Evolutionary conservation across 345 rosid species (phyloP).

Genomic region (Erodium maritimum): DNA sequence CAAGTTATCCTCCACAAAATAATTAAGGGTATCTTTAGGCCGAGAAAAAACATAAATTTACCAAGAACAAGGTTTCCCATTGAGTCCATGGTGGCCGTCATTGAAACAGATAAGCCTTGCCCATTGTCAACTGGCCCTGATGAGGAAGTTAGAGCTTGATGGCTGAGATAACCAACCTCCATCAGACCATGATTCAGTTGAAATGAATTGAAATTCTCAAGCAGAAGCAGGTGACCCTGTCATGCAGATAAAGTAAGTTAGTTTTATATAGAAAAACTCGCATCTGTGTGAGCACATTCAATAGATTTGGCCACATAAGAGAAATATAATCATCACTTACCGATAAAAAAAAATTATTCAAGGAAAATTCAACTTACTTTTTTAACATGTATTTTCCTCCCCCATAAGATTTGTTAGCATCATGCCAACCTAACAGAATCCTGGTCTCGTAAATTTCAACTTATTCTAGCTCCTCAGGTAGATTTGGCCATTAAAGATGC

Average conservation of each 20-base stretch:
- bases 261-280: not conserved
- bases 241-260: conserved; percentile 14
- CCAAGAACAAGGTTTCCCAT: conserved; percentile 75
- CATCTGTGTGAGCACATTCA: too few relatives aligned
- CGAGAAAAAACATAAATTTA: conserved; percentile 14
- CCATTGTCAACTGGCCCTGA: conserved; percentile 30
- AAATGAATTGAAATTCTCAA: conserved; percentile 51
- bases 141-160: conserved; percentile 18
- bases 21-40: not conserved
- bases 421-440: too few relatives aligned
- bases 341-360: too few relatives aligned
- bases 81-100: conserved; percentile 75
- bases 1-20: not conserved
- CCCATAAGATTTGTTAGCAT: too few relatives aligned
- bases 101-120: conserved; percentile 52
- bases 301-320: not conserved
- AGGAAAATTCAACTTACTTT: too few relatives aligned
- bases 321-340: too few relatives aligned
- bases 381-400: too few relatives aligned
- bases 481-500: too few relatives aligned
- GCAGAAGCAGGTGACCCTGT: conserved; percentile 84
- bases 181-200: conserved; percentile 69
- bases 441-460: too few relatives aligned
- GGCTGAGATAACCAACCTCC: conserved; percentile 66
- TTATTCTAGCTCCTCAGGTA: too few relatives aligned